Conservation (phyloP, 768 basidiomycete species). For the Phanerodontia chrysosporium region DNA sequence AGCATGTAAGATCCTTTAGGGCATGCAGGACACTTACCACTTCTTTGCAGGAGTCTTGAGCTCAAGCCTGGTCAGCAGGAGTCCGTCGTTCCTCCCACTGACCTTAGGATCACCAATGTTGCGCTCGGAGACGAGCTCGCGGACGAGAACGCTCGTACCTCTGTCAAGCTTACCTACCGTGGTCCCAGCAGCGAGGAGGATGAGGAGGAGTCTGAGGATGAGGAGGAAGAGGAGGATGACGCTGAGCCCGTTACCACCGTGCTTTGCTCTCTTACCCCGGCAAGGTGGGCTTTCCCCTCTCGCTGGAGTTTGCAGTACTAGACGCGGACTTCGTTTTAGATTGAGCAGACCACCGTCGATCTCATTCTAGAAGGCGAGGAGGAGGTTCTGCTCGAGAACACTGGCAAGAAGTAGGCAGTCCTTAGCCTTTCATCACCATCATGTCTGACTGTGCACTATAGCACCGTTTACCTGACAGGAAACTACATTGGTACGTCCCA, state of each 20-base stretch:
- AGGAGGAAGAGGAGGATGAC: slow-evolving; percentile 23
- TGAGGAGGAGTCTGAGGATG: slow-evolving; percentile 41
- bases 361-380: slow-evolving; percentile 66
- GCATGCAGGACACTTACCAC: background rate
- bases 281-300: slow-evolving; percentile 48
- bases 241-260: slow-evolving; percentile 44
- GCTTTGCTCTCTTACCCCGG: slow-evolving; percentile 77
- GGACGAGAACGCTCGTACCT: slow-evolving; percentile 56
- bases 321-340: slow-evolving; percentile 35
- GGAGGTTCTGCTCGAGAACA: slow-evolving; percentile 62
- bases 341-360: slow-evolving; percentile 72
- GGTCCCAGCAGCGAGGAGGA: slow-evolving; percentile 33
- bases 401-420: slow-evolving; percentile 73
- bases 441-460: slow-evolving; percentile 47
- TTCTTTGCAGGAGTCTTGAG: slow-evolving; percentile 50
- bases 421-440: slow-evolving; percentile 53
- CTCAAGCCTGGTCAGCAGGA: slow-evolving; percentile 56
- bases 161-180: slow-evolving; percentile 61
- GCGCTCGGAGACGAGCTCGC: slow-evolving; percentile 71
- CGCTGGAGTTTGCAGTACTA: slow-evolving; percentile 15
- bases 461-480: slow-evolving; percentile 13
- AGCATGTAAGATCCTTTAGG: background rate
- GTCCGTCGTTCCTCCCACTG: slow-evolving; percentile 54
- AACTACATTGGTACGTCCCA: slow-evolving; percentile 13
- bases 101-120: slow-evolving; percentile 79